Evolutionary conservation across 1,284 basidiomycete species (phyloP), one percentile per base, ranked within the genome.

Genomic region (Somion occarium): DNA sequence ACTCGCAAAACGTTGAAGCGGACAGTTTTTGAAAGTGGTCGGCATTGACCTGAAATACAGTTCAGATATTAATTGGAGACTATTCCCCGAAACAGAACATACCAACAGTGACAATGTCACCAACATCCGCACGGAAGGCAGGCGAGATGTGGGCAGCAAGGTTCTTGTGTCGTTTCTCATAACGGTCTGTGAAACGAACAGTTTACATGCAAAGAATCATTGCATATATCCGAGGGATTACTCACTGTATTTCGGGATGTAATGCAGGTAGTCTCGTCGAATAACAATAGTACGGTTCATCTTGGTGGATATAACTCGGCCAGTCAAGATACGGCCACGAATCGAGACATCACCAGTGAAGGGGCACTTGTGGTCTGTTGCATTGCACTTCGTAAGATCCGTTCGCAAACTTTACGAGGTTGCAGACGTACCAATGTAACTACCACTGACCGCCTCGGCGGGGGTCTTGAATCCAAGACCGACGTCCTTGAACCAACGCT

Each of bases 281-380:
- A 99, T 94, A 76, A 99, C 85, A 71, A 98, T 83, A 56, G 97
- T 99, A 68, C 97, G 93, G 72, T 89, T 97, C 97, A 99, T 99
- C 83, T 99, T 99, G 48, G 95, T 98, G 60, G 96, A 98, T 54
- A 99, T 79, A 61, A 99, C 95, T 71, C 90, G 91, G 72, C 97
- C 97, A 54, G 93, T 96, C 61, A 99, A 78, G 76, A 99, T 98
- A 69, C 97, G 96, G 57, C 97, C 97, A 73, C 97, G 96, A 73
- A 99, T 99, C 53, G 97, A 98, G 64, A 98, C 79, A 60, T 93
- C 79, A 60, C 95, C 91, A 62, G 92, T 95, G 82, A 96, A 98
- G 46, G 95, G 95, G 80, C 95, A 99, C 79, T 99, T 99, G 82
- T 99, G 99, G 85, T 99, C 96, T 93, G 54, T 30, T 44, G 30